phyloP scores from a whole-genome alignment of 495 filamentous ascomycete species.

The Alectoria sarmentosa region DNA sequence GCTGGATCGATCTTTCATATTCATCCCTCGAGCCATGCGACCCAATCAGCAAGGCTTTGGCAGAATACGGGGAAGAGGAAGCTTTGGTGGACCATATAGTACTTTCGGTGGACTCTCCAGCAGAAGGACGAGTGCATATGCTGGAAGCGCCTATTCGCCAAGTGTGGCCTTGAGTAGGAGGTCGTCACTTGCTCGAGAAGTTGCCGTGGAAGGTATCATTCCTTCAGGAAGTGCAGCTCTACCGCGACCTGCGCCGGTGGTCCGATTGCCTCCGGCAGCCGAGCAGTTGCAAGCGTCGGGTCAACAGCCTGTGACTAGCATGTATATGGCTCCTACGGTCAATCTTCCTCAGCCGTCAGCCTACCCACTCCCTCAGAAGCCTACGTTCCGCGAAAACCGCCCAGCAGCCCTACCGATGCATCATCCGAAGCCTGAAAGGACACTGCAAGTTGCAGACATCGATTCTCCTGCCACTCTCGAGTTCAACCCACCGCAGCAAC shows the following conservation, averaged over 20 bases:
- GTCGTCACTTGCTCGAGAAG: conserved; percentile 74
- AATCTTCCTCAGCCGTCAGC: conserved; percentile 48
- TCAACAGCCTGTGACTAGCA: conserved; percentile 14
- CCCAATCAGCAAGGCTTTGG: conserved; percentile 82
- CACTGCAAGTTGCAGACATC: conserved; percentile 90
- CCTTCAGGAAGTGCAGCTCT: conserved; percentile 74
- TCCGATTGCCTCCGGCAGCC: conserved; percentile 70
- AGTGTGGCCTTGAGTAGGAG: conserved; percentile 86
- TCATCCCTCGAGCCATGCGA: conserved; percentile 88
- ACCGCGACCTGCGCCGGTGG: conserved; percentile 69
- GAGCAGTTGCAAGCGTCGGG: conserved; percentile 28
- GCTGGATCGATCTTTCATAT: conserved; percentile 88
- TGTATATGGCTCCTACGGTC: conserved; percentile 35
- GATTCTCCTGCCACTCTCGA: conserved; percentile 71
- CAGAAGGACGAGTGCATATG: conserved; percentile 74
- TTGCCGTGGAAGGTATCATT: conserved; percentile 64
- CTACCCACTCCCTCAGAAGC: conserved; percentile 61
- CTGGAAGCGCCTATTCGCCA: conserved; percentile 77
- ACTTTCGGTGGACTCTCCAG: conserved; percentile 59
- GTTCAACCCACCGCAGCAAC: conserved; percentile 65
- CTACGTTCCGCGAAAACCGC: conserved; percentile 70
- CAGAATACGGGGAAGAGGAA: conserved; percentile 59
- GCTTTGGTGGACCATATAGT: conserved; percentile 49
- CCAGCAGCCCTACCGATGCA: conserved; percentile 79
- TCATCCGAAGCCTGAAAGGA: conserved; percentile 90